Conservation (phyloP, 805 yeast species). For the Metschnikowia gelsemii region DNA sequence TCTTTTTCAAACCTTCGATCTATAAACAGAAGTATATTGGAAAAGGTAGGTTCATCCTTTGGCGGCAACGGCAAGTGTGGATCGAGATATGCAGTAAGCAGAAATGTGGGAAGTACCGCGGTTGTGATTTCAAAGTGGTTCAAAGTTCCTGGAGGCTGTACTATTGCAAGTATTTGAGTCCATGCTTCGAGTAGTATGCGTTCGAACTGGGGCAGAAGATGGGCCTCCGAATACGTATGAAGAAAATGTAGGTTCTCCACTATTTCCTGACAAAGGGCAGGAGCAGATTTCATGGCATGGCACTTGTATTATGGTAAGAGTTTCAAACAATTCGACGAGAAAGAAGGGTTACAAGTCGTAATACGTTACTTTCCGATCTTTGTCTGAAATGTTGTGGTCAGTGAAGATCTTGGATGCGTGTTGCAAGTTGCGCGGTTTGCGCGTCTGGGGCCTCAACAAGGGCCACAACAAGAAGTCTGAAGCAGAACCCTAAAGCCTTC, state of each 20-base stretch:
- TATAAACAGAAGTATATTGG: conserved; percentile 7
- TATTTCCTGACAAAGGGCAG: conserved; percentile 5
- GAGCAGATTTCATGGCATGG: conserved; percentile 10
- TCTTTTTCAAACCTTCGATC: neutral
- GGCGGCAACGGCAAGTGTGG: neutral
- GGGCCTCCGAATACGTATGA: neutral
- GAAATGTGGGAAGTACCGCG: neutral
- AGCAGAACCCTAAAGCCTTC: too few species aligned
- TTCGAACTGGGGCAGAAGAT: conserved; percentile 2
- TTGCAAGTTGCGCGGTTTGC: too few species aligned
- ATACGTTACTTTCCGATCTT: too few species aligned
- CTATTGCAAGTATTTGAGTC: neutral
- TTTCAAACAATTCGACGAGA: too few species aligned
- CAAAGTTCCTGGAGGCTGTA: neutral
- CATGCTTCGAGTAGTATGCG: conserved; percentile 1
- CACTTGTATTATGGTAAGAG: neutral
- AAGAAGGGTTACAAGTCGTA: too few species aligned
- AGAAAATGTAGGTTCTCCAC: conserved; percentile 12
- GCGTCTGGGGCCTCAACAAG: too few species aligned
- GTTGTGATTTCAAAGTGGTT: neutral
- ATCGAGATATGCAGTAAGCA: too few species aligned
- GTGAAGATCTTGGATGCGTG: too few species aligned
- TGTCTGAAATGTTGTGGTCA: too few species aligned
- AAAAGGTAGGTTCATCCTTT: conserved; percentile 1
- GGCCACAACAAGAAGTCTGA: too few species aligned